phyloP scores from a whole-genome alignment of 345 rosid genomes.

The Eucalyptus erythrocorys region DNA sequence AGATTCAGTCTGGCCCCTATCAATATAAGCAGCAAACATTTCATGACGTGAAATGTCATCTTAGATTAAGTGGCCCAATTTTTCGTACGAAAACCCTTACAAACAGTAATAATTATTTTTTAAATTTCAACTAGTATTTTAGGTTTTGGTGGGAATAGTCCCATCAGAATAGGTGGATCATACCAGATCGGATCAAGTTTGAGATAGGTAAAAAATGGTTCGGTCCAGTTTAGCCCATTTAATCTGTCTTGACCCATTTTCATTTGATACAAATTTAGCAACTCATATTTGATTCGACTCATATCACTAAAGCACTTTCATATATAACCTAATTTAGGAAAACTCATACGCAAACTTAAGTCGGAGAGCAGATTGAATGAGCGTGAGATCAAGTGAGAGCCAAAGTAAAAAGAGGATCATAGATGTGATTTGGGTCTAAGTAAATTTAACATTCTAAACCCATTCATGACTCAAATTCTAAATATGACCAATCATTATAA shows the following conservation, averaged over 20 bases:
- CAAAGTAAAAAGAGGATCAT: too few species aligned
- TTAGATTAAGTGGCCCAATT: neutral
- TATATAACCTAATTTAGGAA: too few species aligned
- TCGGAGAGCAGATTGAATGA: rapidly evolving
- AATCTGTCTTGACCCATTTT: too few species aligned
- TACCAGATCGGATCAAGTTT: neutral
- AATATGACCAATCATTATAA: too few species aligned
- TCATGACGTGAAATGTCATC: neutral
- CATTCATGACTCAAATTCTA: too few species aligned
- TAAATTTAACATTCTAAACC: too few species aligned
- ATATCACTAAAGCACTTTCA: too few species aligned
- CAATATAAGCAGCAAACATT: neutral
- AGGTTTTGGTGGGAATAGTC: neutral
- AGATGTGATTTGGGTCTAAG: rapidly evolving
- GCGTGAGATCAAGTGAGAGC: rapidly evolving
- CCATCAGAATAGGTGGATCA: neutral
- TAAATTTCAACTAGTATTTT: neutral
- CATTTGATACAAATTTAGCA: too few species aligned
- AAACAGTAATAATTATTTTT: neutral
- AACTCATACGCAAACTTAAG: too few species aligned
- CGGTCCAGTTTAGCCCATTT: neutral
- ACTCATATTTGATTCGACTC: too few species aligned
- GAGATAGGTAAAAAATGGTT: neutral
- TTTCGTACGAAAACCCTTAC: neutral
- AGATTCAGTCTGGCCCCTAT: neutral